Percentiles rank a stretch among this genome's conserved stretches.
Conservation (phyloP, 2,329 filamentous ascomycete species). For the Fusarium algeriense region DNA sequence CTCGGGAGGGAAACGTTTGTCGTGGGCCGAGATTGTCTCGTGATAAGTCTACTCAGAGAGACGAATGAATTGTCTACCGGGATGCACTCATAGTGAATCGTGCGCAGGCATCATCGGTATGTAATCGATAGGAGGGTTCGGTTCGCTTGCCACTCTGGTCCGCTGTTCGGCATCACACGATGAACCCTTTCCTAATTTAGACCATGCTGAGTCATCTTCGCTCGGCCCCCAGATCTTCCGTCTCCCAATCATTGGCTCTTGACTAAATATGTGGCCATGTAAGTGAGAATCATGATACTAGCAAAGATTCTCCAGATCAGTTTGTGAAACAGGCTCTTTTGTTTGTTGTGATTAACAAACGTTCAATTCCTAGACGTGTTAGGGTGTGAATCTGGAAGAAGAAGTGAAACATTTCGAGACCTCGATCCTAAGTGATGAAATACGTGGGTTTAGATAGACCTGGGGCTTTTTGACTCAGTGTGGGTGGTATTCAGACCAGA, state of each 20-base stretch:
- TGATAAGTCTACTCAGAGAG: slow-evolving; percentile 29
- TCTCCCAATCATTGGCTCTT: slow-evolving; percentile 22
- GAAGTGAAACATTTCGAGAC: neutral
- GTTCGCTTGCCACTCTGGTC: slow-evolving; percentile 47
- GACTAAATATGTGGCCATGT: neutral
- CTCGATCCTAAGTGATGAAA: neutral
- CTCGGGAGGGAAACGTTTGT: slow-evolving; percentile 3
- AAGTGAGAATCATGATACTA: neutral
- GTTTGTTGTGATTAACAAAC: neutral
- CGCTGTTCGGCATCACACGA: slow-evolving; percentile 48
- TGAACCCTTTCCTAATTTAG: slow-evolving; percentile 43
- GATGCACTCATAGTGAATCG: slow-evolving; percentile 47
- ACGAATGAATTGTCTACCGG: slow-evolving; percentile 39
- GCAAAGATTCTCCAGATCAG: neutral
- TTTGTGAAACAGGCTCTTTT: neutral
- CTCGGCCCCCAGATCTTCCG: slow-evolving; percentile 44
- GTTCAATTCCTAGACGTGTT: neutral
- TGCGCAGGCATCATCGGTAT: slow-evolving; percentile 40
- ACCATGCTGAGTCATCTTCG: slow-evolving; percentile 43
- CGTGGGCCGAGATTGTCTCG: slow-evolving; percentile 7
- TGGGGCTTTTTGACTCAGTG: neutral
- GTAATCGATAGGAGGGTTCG: slow-evolving; percentile 36
- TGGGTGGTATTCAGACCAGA: neutral
- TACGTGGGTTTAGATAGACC: neutral
- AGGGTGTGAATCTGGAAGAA: neutral